These are phyloP conservation scores for Fusarium nematophilum DNA, from an alignment of 2,329 filamentous ascomycete genomes.

Conservation along the genomic window DNA sequence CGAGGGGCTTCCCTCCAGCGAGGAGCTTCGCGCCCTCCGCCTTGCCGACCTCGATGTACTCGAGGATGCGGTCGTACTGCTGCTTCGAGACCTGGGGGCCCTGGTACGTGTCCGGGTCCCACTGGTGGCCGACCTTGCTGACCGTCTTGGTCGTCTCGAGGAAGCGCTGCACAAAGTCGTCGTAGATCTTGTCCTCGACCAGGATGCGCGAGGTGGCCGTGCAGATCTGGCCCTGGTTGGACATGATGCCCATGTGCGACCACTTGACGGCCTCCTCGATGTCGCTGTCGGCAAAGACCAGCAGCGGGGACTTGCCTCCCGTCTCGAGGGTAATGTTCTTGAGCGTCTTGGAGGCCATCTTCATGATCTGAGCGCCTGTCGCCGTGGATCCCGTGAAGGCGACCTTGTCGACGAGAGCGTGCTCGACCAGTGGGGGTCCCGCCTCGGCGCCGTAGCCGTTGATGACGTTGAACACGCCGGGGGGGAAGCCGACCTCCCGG, in stretches of 20 bases:
- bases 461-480: conserved; percentile 78
- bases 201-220: conserved; percentile 84
- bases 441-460: conserved; percentile 81
- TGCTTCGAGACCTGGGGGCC: conserved; percentile 65
- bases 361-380: conserved; percentile 79
- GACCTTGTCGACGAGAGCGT: conserved; percentile 78
- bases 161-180: conserved; percentile 82
- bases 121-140: conserved; percentile 50
- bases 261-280: conserved; percentile 79
- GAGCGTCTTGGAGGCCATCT: conserved; percentile 76
- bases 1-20: conserved; percentile 49
- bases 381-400: conserved; percentile 81
- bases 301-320: conserved; percentile 82
- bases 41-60: conserved; percentile 63
- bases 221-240: conserved; percentile 71
- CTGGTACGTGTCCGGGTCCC: conserved; percentile 51
- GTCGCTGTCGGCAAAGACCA: conserved; percentile 79
- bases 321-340: conserved; percentile 68
- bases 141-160: conserved; percentile 73
- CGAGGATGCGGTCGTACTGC: conserved; percentile 74
- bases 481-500: conserved; percentile 80
- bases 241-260: conserved; percentile 76
- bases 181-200: conserved; percentile 85
- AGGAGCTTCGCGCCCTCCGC: conserved; percentile 43
- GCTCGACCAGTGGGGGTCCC: conserved; percentile 68